Percentiles rank a stretch among this genome's conserved stretches.
phyloP scores from a whole-genome alignment of 1,284 basidiomycete genomes.

The Phylloboletellus chloephorus region DNA sequence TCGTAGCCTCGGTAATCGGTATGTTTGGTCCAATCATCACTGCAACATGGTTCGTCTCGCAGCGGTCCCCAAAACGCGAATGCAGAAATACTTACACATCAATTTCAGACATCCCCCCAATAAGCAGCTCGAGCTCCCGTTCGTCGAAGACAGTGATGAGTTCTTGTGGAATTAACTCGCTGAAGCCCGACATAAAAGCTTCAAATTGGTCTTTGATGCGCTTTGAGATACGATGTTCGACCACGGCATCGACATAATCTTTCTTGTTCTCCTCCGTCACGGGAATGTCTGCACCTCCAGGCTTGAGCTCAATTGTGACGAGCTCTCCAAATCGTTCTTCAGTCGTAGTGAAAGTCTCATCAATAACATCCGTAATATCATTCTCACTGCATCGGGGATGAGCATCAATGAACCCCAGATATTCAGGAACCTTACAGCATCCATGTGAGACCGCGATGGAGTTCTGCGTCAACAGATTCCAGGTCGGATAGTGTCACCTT shows the following conservation, averaged over 20 bases:
- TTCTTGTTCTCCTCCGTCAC: constrained; percentile 95
- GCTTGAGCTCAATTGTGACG: constrained; percentile 84
- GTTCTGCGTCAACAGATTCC: constrained; percentile 83
- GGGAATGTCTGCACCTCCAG: constrained; percentile 71
- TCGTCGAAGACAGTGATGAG: constrained; percentile 95
- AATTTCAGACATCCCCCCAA: constrained; percentile 95
- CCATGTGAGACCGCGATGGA: constrained; percentile 88
- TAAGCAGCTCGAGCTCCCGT: constrained; percentile 86
- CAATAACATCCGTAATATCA: constrained; percentile 86
- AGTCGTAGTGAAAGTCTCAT: constrained; percentile 85
- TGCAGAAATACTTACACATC: constrained; percentile 62
- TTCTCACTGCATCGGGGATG: constrained; percentile 53
- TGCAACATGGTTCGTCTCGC: constrained; percentile 22
- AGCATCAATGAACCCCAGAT: constrained; percentile 10
- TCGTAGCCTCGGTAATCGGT: constrained; percentile 73
- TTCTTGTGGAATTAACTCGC: constrained; percentile 91
- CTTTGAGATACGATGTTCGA: constrained; percentile 87
- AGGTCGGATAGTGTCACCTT: constrained; percentile 81
- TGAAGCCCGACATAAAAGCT: constrained; percentile 93
- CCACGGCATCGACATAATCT: constrained; percentile 87
- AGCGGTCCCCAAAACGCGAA: background rate
- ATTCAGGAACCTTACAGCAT: constrained; percentile 61
- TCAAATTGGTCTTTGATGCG: constrained; percentile 95
- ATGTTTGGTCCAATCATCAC: constrained; percentile 74
- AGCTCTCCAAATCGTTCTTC: constrained; percentile 95